Percentiles rank a stretch among this genome's conserved stretches.
phyloP scores from a whole-genome alignment of 2,329 filamentous ascomycete species.

The Daldinia eschscholtzii region DNA sequence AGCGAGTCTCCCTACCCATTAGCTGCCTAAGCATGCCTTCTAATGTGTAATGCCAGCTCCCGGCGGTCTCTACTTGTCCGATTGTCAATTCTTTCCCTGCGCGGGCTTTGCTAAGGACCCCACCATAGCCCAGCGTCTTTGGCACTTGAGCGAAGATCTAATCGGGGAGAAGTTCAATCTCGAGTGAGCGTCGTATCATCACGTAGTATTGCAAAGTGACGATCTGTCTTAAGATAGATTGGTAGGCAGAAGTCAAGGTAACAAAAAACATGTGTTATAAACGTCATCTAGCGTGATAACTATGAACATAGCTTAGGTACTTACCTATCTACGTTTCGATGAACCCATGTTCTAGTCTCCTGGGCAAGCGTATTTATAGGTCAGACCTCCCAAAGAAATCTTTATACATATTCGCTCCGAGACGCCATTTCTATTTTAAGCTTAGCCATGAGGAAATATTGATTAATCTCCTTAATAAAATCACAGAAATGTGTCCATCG shows the following conservation, averaged over 20 bases:
- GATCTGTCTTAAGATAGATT: not conserved
- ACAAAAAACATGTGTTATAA: not conserved
- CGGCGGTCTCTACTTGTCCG: conserved; percentile 54
- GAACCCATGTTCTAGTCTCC: conserved; percentile 20
- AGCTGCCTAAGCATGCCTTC: not conserved
- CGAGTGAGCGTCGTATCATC: conserved; percentile 18
- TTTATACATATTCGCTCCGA: conserved; percentile 14
- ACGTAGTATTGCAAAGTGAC: not conserved
- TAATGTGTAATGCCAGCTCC: conserved; percentile 42
- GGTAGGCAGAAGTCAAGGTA: not conserved
- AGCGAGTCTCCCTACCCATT: conserved; percentile 37
- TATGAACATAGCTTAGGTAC: conserved; percentile 4
- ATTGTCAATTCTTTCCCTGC: conserved; percentile 55
- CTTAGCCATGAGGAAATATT: conserved; percentile 19
- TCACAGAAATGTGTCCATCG: conserved; percentile 13
- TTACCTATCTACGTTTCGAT: no score
- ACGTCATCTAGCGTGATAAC: not conserved
- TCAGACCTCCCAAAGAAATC: conserved; percentile 16
- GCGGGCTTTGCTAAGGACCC: conserved; percentile 50
- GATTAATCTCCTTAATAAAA: conserved; percentile 21
- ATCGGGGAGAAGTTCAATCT: conserved; percentile 54
- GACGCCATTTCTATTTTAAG: conserved; percentile 33
- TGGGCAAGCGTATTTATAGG: conserved; percentile 24
- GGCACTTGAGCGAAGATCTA: conserved; percentile 58
- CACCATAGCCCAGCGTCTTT: conserved; percentile 55